These are phyloP conservation scores for Salvia miltiorrhiza DNA, from an alignment of 257 asterid genomes.

Conservation along the genomic window DNA sequence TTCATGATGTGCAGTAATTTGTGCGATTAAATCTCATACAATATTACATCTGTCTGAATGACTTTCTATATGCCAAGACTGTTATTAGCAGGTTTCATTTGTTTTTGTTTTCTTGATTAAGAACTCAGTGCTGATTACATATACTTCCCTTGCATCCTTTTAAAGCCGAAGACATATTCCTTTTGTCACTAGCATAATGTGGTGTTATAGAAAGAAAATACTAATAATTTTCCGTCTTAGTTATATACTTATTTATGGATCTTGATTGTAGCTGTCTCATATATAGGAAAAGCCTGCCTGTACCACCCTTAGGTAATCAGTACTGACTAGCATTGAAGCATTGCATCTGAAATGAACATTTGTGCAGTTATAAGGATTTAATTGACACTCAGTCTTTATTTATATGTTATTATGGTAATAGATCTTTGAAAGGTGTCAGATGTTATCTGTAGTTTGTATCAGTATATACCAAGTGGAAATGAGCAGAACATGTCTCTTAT, in stretches of 20 bases:
- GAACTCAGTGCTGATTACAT: neutral
- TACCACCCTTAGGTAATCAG: neutral
- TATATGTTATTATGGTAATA: neutral
- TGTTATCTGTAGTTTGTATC: neutral
- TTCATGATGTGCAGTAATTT: neutral
- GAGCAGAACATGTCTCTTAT: neutral
- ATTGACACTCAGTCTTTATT: neutral
- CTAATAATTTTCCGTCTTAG: too few species aligned
- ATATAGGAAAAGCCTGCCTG: neutral
- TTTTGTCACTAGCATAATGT: neutral
- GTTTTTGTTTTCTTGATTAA: neutral
- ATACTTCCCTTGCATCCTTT: neutral
- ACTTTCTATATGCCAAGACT: neutral
- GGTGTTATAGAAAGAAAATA: too few species aligned
- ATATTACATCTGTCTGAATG: neutral
- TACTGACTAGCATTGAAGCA: neutral
- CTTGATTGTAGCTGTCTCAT: neutral
- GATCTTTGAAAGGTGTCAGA: neutral
- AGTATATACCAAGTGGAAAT: neutral
- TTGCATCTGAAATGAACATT: neutral
- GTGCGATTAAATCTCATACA: neutral
- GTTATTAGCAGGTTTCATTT: neutral
- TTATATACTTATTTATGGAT: neutral
- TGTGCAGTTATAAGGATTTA: neutral
- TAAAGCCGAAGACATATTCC: neutral